Evolutionary conservation across 305 asterid genomes (phyloP).

Genomic region (Fraxinus nigra): DNA sequence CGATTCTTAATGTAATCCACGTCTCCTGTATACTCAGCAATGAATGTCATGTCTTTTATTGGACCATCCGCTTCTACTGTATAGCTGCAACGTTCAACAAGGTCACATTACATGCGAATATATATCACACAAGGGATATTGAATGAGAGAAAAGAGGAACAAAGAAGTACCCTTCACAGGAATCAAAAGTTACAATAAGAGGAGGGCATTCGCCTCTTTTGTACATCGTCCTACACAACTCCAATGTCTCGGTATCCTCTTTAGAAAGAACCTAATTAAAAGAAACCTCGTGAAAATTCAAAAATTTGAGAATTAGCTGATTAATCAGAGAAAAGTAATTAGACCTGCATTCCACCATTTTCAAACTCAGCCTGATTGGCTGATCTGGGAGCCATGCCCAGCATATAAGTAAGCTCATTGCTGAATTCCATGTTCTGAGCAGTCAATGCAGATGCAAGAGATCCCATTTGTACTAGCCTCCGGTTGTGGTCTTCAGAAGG

Average conservation of each 20-base stretch:
- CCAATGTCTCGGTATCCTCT: constrained; percentile 63
- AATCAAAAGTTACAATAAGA: constrained; percentile 64
- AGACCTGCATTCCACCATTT: constrained; percentile 91
- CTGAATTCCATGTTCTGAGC: constrained; percentile 61
- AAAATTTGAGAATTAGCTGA: neutral
- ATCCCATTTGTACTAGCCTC: constrained; percentile 60
- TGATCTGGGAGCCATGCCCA: constrained; percentile 66
- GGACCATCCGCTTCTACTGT: constrained; percentile 83
- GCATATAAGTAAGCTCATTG: constrained; percentile 62
- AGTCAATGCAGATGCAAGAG: constrained; percentile 71
- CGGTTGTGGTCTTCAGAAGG: constrained; percentile 54
- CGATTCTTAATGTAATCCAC: constrained; percentile 74
- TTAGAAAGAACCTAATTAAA: constrained; percentile 58
- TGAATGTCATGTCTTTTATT: constrained; percentile 72
- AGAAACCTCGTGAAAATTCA: neutral
- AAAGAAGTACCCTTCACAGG: constrained; percentile 69
- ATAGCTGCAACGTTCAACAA: constrained; percentile 51
- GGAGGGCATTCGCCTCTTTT: constrained; percentile 75
- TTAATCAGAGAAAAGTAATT: constrained; percentile 6
- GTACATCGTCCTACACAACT: constrained; percentile 53
- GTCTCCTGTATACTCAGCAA: constrained; percentile 82
- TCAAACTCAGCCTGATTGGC: constrained; percentile 66
- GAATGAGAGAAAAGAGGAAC: constrained; percentile 1
- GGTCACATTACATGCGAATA: constrained; percentile 10
- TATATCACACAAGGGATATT: neutral